Conservation (phyloP, 805 yeast species). For the Ogataea pilisensis region DNA sequence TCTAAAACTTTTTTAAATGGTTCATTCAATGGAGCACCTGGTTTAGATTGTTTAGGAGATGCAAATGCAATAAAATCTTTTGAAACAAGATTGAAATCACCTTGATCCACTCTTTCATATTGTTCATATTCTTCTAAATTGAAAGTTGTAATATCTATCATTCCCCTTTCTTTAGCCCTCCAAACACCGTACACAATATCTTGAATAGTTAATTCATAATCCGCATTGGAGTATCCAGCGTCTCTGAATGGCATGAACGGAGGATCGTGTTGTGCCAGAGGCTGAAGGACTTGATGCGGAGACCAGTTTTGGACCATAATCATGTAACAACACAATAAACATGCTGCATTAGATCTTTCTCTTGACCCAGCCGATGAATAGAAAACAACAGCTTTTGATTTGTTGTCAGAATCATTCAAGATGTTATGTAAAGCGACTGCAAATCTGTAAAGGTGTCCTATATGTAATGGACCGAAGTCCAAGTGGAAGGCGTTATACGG, state of each 20-base stretch:
- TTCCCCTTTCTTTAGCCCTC: constrained; percentile 92
- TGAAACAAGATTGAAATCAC: constrained; percentile 88
- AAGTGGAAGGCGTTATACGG: constrained; percentile 94
- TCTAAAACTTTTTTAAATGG: constrained; percentile 79
- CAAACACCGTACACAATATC: constrained; percentile 95
- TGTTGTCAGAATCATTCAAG: constrained; percentile 77
- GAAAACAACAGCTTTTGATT: constrained; percentile 84
- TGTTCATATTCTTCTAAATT: constrained; percentile 92
- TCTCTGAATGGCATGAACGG: constrained; percentile 95
- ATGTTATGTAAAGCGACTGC: constrained; percentile 93
- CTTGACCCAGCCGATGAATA: constrained; percentile 80
- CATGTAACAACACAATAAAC: constrained; percentile 92
- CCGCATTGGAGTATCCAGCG: constrained; percentile 96
- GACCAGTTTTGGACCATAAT: constrained; percentile 95
- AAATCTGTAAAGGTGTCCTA: constrained; percentile 89
- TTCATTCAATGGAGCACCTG: constrained; percentile 55
- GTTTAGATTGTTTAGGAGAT: constrained; percentile 74
- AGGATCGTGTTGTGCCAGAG: constrained; percentile 85
- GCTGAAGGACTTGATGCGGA: constrained; percentile 95
- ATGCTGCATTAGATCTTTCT: constrained; percentile 89
- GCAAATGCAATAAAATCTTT: constrained; percentile 98
- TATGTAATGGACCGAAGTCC: constrained; percentile 94
- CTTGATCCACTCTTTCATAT: constrained; percentile 94
- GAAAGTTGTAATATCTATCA: constrained; percentile 81
- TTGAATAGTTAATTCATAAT: constrained; percentile 88